These are phyloP conservation scores for Cordyceps farinosa DNA, from an alignment of 2,329 filamentous ascomycete genomes.

Conservation along the genomic window DNA sequence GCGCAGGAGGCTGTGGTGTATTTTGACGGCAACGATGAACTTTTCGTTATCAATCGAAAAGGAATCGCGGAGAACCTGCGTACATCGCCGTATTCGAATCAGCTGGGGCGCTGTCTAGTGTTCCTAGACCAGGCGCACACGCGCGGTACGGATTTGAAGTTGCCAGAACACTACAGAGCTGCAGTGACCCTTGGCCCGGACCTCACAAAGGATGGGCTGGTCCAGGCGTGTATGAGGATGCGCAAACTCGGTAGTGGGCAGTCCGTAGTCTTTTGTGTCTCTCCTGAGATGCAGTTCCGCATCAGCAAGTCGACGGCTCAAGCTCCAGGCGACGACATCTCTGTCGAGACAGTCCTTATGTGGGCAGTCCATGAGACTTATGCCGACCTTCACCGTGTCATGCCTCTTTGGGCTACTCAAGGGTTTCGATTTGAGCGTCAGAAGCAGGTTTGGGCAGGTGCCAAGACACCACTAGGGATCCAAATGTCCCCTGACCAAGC, in stretches of 20 bases:
- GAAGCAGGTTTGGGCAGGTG: conserved; percentile 30
- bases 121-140: conserved; percentile 71
- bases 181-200: conserved; percentile 63
- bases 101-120: conserved; percentile 58
- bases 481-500: background rate
- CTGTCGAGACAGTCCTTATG: conserved; percentile 49
- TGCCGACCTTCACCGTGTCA: conserved; percentile 42
- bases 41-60: conserved; percentile 49
- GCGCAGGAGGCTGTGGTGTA: conserved; percentile 46
- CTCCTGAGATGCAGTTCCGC: conserved; percentile 54
- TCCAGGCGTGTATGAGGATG: conserved; percentile 71
- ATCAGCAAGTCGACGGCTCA: conserved; percentile 35
- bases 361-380: conserved; percentile 60
- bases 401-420: conserved; percentile 60
- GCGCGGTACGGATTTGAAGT: conserved; percentile 62
- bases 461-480: no score
- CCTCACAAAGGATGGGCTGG: conserved; percentile 64
- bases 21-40: conserved; percentile 53
- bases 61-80: conserved; percentile 48
- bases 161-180: conserved; percentile 57
- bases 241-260: conserved; percentile 64
- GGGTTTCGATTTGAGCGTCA: conserved; percentile 49
- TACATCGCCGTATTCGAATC: conserved; percentile 54
- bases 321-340: conserved; percentile 30
- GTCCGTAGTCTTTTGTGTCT: conserved; percentile 58